phyloP scores from a whole-genome alignment of 208 protist species.

The Wallacemonas rigidus region DNA sequence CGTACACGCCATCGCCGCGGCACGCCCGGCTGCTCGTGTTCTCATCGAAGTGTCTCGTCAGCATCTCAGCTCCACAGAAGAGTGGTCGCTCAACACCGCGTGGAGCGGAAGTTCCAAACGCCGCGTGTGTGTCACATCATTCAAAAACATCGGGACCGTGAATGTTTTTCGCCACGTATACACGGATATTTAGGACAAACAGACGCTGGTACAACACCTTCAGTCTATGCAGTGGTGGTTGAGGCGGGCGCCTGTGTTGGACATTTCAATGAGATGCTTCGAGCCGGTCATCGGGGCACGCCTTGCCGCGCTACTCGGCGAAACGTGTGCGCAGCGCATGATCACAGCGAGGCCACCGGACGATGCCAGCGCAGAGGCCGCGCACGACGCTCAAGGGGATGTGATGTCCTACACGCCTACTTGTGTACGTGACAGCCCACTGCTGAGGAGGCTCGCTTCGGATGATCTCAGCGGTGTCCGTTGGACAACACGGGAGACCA shows the following conservation, averaged over 20 bases:
- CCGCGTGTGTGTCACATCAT: neutral
- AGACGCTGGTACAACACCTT: neutral
- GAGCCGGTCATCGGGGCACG: neutral
- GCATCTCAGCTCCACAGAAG: neutral
- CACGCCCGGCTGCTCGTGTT: neutral
- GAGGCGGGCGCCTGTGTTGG: neutral
- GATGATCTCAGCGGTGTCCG: too few species aligned
- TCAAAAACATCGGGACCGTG: neutral
- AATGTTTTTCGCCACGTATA: conserved; percentile 10
- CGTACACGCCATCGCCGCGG: neutral
- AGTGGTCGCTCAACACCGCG: conserved; percentile 5
- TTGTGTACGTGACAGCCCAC: too few species aligned
- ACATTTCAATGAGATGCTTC: neutral
- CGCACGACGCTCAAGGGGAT: too few species aligned
- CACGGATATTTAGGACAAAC: neutral
- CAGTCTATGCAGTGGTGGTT: conserved; percentile 1
- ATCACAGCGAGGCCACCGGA: neutral
- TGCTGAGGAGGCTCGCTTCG: too few species aligned
- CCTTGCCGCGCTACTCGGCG: neutral
- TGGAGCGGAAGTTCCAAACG: too few species aligned
- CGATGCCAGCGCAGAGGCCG: neutral
- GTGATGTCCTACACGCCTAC: too few species aligned
- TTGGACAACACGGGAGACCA: too few species aligned
- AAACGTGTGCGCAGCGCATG: neutral
- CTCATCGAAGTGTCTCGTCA: neutral